A percentile compares a stretch with the other conserved stretches of the same genome.
Conservation (phyloP, 371 early-diverging fungal genomes). For the Mortierella sp. region DNA sequence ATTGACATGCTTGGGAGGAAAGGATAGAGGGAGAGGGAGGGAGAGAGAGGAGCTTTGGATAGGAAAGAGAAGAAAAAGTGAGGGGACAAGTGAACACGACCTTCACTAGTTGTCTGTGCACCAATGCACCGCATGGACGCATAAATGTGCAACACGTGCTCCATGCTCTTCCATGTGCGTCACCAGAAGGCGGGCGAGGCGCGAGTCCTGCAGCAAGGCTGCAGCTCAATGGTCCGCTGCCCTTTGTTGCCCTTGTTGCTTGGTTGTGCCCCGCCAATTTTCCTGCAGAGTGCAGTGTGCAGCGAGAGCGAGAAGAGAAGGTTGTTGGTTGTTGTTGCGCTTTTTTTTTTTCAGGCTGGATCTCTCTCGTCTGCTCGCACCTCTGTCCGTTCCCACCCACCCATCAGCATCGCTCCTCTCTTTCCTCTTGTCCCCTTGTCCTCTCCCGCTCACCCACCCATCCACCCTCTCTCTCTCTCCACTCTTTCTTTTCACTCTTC, state of each 20-base stretch:
- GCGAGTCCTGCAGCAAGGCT: too few relatives aligned
- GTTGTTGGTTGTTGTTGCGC: background rate
- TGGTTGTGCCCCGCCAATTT: too few relatives aligned
- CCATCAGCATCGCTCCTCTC: background rate
- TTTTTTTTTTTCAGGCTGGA: slow-evolving; percentile 10
- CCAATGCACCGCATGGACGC: background rate
- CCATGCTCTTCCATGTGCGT: too few relatives aligned
- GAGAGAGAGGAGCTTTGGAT: background rate
- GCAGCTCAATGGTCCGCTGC: too few relatives aligned
- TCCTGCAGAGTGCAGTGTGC: too few relatives aligned
- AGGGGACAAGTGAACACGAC: background rate
- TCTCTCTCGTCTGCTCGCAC: background rate
- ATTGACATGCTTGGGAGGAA: slow-evolving; percentile 26
- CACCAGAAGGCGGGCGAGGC: too few relatives aligned
- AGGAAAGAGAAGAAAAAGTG: background rate
- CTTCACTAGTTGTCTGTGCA: too few relatives aligned
- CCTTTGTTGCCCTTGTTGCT: too few relatives aligned
- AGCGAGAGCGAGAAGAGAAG: background rate
- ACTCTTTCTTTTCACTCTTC: background rate
- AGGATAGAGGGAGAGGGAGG: background rate
- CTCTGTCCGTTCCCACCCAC: slow-evolving; percentile 1
- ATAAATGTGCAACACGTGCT: too few relatives aligned
- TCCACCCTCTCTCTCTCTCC: too few relatives aligned
- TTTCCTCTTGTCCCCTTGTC: background rate
- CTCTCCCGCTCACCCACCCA: too few relatives aligned